These are phyloP conservation scores for Pyrenophora tritici-repentis DNA, from an alignment of 2,329 filamentous ascomycete genomes.

Conservation along the genomic window DNA sequence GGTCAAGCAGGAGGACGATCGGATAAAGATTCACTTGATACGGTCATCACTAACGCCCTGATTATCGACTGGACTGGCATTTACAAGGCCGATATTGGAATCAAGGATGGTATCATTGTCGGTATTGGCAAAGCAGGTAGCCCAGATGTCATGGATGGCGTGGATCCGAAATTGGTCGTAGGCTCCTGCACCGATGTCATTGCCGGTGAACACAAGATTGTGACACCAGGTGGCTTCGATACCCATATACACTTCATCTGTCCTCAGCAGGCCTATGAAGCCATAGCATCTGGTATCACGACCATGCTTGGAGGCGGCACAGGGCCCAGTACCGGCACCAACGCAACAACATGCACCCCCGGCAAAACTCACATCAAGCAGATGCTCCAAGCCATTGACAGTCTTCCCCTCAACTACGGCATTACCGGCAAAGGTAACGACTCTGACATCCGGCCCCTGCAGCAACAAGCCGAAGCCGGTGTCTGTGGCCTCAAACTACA, in stretches of 20 bases:
- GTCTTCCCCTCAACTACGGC: conserved; percentile 81
- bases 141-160: conserved; percentile 94
- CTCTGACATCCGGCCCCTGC: conserved; percentile 68
- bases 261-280: conserved; percentile 85
- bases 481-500: conserved; percentile 92
- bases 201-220: conserved; percentile 85
- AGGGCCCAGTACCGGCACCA: conserved; percentile 88
- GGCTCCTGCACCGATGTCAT: conserved; percentile 91
- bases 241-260: conserved; percentile 94
- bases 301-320: conserved; percentile 90
- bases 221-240: conserved; percentile 89
- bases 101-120: conserved; percentile 84
- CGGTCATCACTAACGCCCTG: conserved; percentile 86
- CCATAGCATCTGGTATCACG: conserved; percentile 83
- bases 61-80: conserved; percentile 92
- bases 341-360: conserved; percentile 91
- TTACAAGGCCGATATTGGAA: conserved; percentile 94
- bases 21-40: conserved; percentile 75
- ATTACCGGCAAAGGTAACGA: conserved; percentile 96
- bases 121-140: conserved; percentile 95
- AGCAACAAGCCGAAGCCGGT: conserved; percentile 80
- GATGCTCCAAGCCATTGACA: conserved; percentile 88
- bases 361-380: conserved; percentile 79
- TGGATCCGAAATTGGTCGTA: conserved; percentile 76
- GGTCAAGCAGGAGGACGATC: conserved; percentile 81